Conservation (phyloP, 75 land plant species). For the Gnetum montanum region DNA sequence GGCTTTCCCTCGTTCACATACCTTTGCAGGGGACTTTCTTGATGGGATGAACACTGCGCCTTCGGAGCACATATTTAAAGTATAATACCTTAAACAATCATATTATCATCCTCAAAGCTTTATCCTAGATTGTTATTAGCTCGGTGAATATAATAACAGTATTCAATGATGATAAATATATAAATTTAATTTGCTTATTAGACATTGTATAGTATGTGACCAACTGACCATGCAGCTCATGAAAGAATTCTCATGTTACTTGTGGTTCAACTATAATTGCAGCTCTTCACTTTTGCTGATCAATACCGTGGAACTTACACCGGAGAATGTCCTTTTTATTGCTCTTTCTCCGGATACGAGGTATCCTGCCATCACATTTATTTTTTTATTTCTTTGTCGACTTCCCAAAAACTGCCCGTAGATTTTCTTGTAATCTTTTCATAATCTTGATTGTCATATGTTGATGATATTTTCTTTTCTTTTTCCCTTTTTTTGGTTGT, state of each 20-base stretch:
- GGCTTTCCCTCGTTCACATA: too few species aligned
- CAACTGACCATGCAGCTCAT: not conserved
- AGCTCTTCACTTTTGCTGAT: conserved; percentile 50
- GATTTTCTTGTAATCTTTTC: not conserved
- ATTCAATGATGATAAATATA: not conserved
- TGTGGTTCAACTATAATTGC: not conserved
- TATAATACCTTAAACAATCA: too few species aligned
- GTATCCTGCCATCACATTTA: too few species aligned
- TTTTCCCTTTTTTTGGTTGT: not conserved
- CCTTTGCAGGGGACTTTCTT: too few species aligned
- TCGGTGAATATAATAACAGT: not conserved
- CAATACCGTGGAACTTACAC: conserved; percentile 28
- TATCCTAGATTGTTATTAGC: not conserved
- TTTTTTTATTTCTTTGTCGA: too few species aligned
- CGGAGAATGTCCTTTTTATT: conserved; percentile 48
- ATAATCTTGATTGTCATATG: not conserved
- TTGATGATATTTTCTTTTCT: not conserved
- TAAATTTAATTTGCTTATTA: not conserved
- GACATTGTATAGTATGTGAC: not conserved
- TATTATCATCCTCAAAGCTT: too few species aligned
- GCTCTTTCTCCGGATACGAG: conserved; percentile 44
- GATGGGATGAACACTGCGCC: too few species aligned
- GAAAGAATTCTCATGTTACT: not conserved
- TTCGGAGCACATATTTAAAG: too few species aligned
- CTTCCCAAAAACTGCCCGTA: not conserved